Percentiles rank a stretch among this genome's conserved stretches.
phyloP scores from a whole-genome alignment of 116 monocot genomes.

The Cymodocea nodosa region DNA sequence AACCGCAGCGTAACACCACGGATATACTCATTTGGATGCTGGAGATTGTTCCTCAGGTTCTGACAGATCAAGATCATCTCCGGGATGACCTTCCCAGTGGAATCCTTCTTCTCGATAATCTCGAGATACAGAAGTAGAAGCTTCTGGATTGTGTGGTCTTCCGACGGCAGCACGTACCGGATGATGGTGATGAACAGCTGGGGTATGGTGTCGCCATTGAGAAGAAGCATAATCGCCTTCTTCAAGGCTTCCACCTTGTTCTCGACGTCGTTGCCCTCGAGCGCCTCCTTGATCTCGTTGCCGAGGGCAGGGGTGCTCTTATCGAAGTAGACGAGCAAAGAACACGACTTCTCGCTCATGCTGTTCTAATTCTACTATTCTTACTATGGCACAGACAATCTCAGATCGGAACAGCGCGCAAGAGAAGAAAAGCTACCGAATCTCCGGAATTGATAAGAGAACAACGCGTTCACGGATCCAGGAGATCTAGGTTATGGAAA shows the following conservation, averaged over 20 bases:
- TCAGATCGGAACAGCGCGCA: background rate
- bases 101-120: conserved; percentile 78
- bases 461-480: no score
- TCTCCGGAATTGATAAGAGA: no score
- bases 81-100: conserved; percentile 51
- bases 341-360: conserved; percentile 52
- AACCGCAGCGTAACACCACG: conserved; percentile 79
- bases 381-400: background rate
- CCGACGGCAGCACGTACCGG: conserved; percentile 83
- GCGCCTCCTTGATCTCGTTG: conserved; percentile 82
- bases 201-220: conserved; percentile 76
- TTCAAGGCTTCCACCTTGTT: conserved; percentile 78
- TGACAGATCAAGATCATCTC: conserved; percentile 93
- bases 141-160: conserved; percentile 88
- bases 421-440: no score
- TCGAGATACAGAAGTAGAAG: conserved; percentile 81
- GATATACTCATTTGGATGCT: conserved; percentile 89
- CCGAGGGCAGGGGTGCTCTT: conserved; percentile 66
- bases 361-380: background rate
- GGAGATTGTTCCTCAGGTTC: conserved; percentile 78
- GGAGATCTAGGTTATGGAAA: no score
- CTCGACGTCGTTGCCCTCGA: conserved; percentile 57
- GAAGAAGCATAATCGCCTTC: conserved; percentile 80
- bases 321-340: conserved; percentile 83
- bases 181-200: conserved; percentile 92